A percentile compares a stretch with the other conserved stretches of the same genome.
Evolutionary conservation across 176 grass and related monocot genomes (phyloP).

Genomic region (Thinopyrum elongatum): DNA sequence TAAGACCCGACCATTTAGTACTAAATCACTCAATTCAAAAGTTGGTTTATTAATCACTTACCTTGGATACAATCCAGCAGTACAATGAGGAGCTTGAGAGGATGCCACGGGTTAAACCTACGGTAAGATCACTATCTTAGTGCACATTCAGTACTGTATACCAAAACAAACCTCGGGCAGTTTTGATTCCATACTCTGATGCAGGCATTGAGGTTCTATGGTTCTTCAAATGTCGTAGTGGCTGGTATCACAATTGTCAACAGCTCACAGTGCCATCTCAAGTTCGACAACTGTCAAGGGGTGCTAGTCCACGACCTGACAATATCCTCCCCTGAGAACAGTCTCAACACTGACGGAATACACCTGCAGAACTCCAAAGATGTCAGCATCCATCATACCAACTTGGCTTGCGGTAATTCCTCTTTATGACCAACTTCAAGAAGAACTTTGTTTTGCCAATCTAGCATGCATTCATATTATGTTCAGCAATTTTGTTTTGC

Average conservation of each 20-base stretch:
- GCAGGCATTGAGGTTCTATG: slow-evolving; percentile 97
- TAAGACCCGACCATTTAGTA: slow-evolving; percentile 34
- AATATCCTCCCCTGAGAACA: slow-evolving; percentile 81
- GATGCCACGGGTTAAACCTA: slow-evolving; percentile 94
- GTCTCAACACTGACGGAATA: slow-evolving; percentile 96
- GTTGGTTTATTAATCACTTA: slow-evolving; percentile 34
- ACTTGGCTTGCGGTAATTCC: slow-evolving; percentile 75
- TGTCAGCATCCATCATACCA: slow-evolving; percentile 89
- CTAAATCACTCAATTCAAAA: slow-evolving; percentile 29
- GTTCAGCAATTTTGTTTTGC: not conserved
- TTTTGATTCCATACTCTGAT: slow-evolving; percentile 36
- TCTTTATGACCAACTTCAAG: slow-evolving; percentile 21
- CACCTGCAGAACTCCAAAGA: slow-evolving; percentile 98
- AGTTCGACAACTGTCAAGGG: slow-evolving; percentile 93
- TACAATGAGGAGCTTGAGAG: slow-evolving; percentile 58
- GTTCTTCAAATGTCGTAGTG: slow-evolving; percentile 85
- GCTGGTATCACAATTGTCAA: slow-evolving; percentile 95
- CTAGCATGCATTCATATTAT: slow-evolving; percentile 22
- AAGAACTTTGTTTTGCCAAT: not conserved
- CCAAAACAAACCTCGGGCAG: slow-evolving; percentile 20
- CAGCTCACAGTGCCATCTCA: slow-evolving; percentile 96
- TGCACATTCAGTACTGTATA: slow-evolving; percentile 9
- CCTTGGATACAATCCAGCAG: slow-evolving; percentile 43
- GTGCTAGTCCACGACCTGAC: slow-evolving; percentile 84
- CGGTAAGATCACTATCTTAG: slow-evolving; percentile 53